Evolutionary conservation across 305 asterid genomes (phyloP).

Genomic region (Fraxinus albicans): DNA sequence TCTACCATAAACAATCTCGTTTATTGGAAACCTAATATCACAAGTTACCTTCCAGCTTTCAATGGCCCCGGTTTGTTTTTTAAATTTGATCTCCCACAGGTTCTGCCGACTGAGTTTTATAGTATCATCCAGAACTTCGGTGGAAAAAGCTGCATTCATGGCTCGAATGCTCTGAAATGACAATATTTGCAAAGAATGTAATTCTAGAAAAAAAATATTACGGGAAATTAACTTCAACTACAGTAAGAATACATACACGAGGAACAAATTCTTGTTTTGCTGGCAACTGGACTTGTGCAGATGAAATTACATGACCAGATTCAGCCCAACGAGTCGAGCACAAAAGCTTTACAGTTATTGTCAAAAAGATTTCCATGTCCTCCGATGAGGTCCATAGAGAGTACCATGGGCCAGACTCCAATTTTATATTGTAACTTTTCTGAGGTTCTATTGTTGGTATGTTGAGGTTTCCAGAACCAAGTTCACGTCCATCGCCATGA

Average conservation of each 20-base stretch:
- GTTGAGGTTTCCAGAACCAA: constrained; percentile 65
- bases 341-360: constrained; percentile 58
- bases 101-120: constrained; percentile 56
- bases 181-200: constrained; percentile 17
- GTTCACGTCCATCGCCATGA: constrained; percentile 72
- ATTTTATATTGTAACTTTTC: constrained; percentile 43
- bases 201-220: constrained; percentile 10
- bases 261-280: constrained; percentile 47
- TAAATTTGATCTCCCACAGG: constrained; percentile 76
- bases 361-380: constrained; percentile 63
- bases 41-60: constrained; percentile 84
- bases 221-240: constrained; percentile 15
- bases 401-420: constrained; percentile 85
- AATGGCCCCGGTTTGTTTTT: constrained; percentile 61
- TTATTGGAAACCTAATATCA: constrained; percentile 7
- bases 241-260: constrained; percentile 52
- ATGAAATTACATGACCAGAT: constrained; percentile 74
- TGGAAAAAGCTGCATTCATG: constrained; percentile 33
- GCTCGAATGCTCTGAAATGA: constrained; percentile 47
- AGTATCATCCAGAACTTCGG: constrained; percentile 48
- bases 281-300: constrained; percentile 75
- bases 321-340: constrained; percentile 80
- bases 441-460: constrained; percentile 67
- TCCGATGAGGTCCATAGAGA: constrained; percentile 54
- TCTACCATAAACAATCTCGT: neutral